Evolutionary conservation across 2,329 filamentous ascomycete genomes (phyloP).

Genomic region (Penicillium sp.): DNA sequence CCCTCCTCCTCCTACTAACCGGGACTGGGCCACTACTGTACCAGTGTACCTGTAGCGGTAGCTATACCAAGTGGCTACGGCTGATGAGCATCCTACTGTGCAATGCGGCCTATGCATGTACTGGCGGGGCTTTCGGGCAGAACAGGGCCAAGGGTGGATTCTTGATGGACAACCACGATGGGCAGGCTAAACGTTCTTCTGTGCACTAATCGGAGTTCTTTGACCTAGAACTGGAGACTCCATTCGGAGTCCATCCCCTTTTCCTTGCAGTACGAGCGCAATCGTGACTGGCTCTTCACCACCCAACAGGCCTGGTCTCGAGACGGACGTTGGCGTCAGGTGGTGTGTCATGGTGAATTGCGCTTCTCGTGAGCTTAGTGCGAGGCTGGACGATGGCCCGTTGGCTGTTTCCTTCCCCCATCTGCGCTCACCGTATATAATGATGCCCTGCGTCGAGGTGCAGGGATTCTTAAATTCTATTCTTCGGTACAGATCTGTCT

Average conservation of each 20-base stretch:
- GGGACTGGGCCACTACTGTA: too few species aligned
- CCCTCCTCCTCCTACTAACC: too few species aligned
- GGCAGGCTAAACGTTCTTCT: not conserved
- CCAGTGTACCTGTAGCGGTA: too few species aligned
- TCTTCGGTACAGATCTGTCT: constrained; percentile 3
- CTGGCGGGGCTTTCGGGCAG: constrained; percentile 15
- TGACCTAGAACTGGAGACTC: constrained; percentile 7
- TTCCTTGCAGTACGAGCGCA: not conserved
- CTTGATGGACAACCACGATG: not conserved
- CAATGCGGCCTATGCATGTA: not conserved
- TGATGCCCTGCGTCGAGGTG: constrained; percentile 3
- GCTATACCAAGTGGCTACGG: too few species aligned
- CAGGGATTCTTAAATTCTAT: constrained; percentile 6
- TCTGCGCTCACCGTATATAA: constrained; percentile 19
- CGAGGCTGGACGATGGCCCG: too few species aligned
- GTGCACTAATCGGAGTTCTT: not conserved
- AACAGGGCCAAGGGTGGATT: constrained; percentile 2
- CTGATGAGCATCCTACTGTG: too few species aligned
- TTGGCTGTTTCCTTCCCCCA: constrained; percentile 12
- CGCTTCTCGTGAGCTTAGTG: too few species aligned
- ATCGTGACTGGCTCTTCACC: constrained; percentile 11
- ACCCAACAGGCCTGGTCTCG: too few species aligned
- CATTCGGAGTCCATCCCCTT: not conserved
- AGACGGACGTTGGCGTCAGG: not conserved
- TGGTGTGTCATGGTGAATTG: constrained; percentile 15